These are phyloP conservation scores for Penicillium sp. DNA, from an alignment of 2,329 filamentous ascomycete species.

Conservation along the genomic window DNA sequence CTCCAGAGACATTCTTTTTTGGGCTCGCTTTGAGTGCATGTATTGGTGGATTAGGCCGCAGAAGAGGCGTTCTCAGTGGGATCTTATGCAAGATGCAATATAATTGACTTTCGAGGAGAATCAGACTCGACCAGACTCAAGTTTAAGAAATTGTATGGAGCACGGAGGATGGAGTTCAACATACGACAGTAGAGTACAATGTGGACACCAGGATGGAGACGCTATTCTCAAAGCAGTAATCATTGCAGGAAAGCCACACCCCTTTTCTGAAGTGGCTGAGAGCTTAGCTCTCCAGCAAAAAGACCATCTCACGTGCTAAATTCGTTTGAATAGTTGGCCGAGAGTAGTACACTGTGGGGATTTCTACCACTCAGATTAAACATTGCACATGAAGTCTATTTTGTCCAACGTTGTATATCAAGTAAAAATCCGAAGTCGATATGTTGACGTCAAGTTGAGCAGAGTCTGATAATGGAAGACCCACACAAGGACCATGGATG, in stretches of 20 bases:
- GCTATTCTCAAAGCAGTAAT: neutral
- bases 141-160: no score
- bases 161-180: no score
- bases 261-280: conserved; percentile 1
- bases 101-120: neutral
- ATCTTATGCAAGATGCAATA: neutral
- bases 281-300: neutral
- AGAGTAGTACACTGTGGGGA: neutral
- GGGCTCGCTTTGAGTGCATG: neutral
- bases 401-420: neutral
- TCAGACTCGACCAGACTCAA: neutral
- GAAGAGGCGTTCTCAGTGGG: neutral
- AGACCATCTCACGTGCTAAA: neutral
- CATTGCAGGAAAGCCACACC: conserved; percentile 7
- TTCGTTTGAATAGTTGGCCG: neutral
- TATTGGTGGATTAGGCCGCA: neutral
- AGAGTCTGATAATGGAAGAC: conserved; percentile 5
- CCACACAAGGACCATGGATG: conserved; percentile 9
- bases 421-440: neutral
- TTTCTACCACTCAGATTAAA: neutral
- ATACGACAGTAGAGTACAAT: neutral
- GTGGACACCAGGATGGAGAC: neutral
- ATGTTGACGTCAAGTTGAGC: conserved; percentile 19
- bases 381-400: neutral
- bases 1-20: neutral